Conservation (phyloP, 345 rosid genomes). For the Noccaea caerulescens region DNA sequence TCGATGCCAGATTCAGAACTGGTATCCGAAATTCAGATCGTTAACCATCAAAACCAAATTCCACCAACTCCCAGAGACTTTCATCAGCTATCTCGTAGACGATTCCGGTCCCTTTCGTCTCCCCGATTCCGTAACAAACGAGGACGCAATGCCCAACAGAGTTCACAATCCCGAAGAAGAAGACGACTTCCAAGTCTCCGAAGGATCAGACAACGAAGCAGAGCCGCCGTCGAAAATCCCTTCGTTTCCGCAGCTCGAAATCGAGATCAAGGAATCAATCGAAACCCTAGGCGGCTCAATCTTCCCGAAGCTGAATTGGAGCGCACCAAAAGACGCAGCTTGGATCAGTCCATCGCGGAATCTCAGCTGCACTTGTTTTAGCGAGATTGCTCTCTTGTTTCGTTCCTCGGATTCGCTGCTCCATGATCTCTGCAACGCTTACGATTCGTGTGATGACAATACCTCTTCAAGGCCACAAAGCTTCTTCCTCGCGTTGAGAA, state of each 20-base stretch:
- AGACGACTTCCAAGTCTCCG: slow-evolving; percentile 64
- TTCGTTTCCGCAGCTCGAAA: slow-evolving; percentile 74
- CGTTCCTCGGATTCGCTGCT: slow-evolving; percentile 73
- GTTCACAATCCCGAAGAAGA: slow-evolving; percentile 66
- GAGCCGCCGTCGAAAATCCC: slow-evolving; percentile 50
- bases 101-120: slow-evolving; percentile 78
- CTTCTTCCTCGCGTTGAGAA: slow-evolving; percentile 80
- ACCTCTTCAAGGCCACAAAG: slow-evolving; percentile 55
- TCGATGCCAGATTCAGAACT: slow-evolving; percentile 82
- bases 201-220: slow-evolving; percentile 72
- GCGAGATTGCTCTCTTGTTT: slow-evolving; percentile 68
- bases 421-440: slow-evolving; percentile 79
- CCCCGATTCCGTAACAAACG: slow-evolving; percentile 60
- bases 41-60: slow-evolving; percentile 68
- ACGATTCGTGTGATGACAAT: slow-evolving; percentile 68
- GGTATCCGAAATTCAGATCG: slow-evolving; percentile 81
- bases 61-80: slow-evolving; percentile 75
- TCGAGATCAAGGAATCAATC: slow-evolving; percentile 65
- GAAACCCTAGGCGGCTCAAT: slow-evolving; percentile 67
- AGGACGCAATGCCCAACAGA: slow-evolving; percentile 82
- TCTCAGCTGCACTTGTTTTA: slow-evolving; percentile 68
- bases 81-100: slow-evolving; percentile 71
- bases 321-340: slow-evolving; percentile 88
- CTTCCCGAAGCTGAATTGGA: slow-evolving; percentile 89
- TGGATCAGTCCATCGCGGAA: slow-evolving; percentile 80